Base-by-base conservation (phyloP, 2,329 filamentous ascomycete genomes). In the Dichotomopilus funicola region DNA sequence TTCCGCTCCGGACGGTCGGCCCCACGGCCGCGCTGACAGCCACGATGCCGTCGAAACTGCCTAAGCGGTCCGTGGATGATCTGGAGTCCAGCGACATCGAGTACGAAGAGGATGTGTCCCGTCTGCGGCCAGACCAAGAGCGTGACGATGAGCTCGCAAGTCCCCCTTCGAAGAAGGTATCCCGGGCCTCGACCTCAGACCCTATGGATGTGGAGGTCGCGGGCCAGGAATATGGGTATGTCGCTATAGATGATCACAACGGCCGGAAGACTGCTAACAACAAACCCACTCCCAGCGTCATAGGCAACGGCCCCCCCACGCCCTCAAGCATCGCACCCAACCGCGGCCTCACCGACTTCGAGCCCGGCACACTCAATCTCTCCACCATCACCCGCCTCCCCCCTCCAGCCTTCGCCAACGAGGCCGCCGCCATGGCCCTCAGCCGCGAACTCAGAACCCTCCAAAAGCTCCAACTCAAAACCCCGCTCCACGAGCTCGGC, bases 401-500 rank as follows among this genome's bases (percentile, higher is more conserved):
- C 1, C 71, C 79, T 6, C 88, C 89, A 0, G 69, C 73, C 1
- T 89, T 88, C 71, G 87, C 87, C 5, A 85, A 81, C 0, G 66
- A 72, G 0, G 60, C 68, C 1, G 86, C 86, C 1, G 85, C 83
- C 2, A 83, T 78, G 64, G 72, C 79, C 3, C 75, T 94, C 0
- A 79, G 82, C 58, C 76, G 75, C 42, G 86, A 91, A 61, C 77
- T 95, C 45, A 77, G 76, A 53, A 75, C 77, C 7, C 73, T 91
- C 0, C 72, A 88, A 37, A 80, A 81, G 56, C 70, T 84, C 1
- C 91, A 96, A 66, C 69, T 79, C 1, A 73, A 68, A 9, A 82
- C 78, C 1, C 78, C 82, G 0, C 67, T 81, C 1, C 78, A 85
- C 57, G 80, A 87, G 57, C 78, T 95, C 0, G 91, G 91, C 12